phyloP scores from a whole-genome alignment of 306 rosid genomes.

The Gleditsia sinensis region DNA sequence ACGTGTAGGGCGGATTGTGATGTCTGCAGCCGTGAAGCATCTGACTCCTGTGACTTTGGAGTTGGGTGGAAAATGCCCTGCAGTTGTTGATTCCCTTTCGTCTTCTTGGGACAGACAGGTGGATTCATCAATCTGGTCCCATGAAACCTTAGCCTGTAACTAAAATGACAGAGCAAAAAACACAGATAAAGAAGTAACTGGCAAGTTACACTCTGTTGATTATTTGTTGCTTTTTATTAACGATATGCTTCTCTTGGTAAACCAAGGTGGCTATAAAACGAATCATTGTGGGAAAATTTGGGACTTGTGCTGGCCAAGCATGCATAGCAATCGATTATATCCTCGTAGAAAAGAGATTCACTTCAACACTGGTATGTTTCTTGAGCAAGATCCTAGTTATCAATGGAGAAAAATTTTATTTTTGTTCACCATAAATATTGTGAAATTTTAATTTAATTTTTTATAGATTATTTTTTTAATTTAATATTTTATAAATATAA shows the following conservation, averaged over 20 bases:
- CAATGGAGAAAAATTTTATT: too few relatives aligned
- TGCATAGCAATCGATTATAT: slow-evolving; percentile 73
- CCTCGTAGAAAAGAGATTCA: slow-evolving; percentile 53
- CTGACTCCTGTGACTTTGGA: slow-evolving; percentile 76
- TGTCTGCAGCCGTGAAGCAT: slow-evolving; percentile 68
- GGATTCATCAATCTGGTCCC: too few relatives aligned
- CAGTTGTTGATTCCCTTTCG: slow-evolving; percentile 68
- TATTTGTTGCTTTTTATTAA: not conserved
- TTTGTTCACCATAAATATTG: too few relatives aligned
- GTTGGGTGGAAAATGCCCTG: slow-evolving; percentile 88
- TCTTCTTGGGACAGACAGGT: slow-evolving; percentile 64
- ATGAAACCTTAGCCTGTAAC: too few relatives aligned
- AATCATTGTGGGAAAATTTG: slow-evolving; percentile 63
- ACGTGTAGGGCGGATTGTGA: slow-evolving; percentile 60
- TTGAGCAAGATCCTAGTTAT: not conserved
- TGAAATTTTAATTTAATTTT: too few relatives aligned
- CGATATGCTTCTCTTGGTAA: not conserved
- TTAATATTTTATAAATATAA: too few relatives aligned
- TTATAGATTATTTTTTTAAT: too few relatives aligned
- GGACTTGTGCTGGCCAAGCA: slow-evolving; percentile 80
- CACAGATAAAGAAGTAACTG: too few relatives aligned
- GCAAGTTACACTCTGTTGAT: too few relatives aligned
- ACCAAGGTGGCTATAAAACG: slow-evolving; percentile 59
- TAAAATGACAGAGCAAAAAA: too few relatives aligned
- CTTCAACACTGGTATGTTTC: slow-evolving; percentile 50